Conservation (phyloP, 257 asterid genomes). For the Jaltomata sinuosa region DNA sequence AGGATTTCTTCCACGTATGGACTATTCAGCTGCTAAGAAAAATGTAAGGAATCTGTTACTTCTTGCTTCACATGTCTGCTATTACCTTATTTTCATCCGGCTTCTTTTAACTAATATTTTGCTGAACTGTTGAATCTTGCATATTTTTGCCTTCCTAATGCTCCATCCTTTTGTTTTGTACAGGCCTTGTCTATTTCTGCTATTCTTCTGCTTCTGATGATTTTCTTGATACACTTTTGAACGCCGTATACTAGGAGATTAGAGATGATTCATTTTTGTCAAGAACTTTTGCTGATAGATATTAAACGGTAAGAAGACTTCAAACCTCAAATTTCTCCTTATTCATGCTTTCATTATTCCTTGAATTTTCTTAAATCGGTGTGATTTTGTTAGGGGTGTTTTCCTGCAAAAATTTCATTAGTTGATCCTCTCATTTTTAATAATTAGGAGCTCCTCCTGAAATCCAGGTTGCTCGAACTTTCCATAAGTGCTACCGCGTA, state of each 20-base stretch:
- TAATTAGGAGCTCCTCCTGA: neutral
- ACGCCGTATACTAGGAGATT: neutral
- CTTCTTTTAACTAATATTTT: neutral
- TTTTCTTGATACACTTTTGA: neutral
- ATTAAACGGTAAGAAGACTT: neutral
- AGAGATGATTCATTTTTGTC: neutral
- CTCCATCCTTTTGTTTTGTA: neutral
- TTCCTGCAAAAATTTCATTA: too few species aligned
- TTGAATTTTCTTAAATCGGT: neutral
- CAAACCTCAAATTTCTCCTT: neutral
- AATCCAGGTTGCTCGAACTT: neutral
- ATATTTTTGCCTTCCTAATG: neutral
- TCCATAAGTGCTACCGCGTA: neutral
- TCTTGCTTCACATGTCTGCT: neutral
- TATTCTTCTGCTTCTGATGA: neutral
- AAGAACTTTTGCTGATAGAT: neutral
- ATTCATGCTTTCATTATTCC: neutral
- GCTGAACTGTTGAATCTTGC: neutral
- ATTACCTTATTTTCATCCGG: neutral
- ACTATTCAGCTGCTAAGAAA: constrained; percentile 42
- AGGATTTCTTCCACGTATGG: constrained; percentile 55
- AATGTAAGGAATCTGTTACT: constrained; percentile 27
- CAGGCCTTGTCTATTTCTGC: neutral
- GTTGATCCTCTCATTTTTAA: too few species aligned
- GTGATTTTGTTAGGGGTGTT: neutral